Evolutionary conservation across 2,329 filamentous ascomycete genomes (phyloP).

Genomic region (Diaporthe sp.): DNA sequence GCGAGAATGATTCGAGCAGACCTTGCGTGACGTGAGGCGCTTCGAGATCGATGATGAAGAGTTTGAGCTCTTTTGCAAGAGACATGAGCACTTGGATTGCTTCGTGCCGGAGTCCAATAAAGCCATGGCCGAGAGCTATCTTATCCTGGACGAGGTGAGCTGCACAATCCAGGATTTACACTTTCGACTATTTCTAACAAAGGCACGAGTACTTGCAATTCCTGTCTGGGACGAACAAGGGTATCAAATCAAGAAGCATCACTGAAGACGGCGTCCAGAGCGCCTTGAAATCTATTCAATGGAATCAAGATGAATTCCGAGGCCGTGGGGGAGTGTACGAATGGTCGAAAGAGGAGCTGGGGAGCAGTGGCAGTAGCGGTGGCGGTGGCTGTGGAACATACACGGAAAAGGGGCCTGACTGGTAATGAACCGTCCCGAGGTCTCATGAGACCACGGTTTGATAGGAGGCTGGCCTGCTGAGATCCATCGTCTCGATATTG

Average conservation of each 20-base stretch:
- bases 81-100: constrained; percentile 51
- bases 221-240: constrained; percentile 8
- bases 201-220: constrained; percentile 3
- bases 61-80: constrained; percentile 56
- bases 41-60: constrained; percentile 59
- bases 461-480: no score
- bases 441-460: no score
- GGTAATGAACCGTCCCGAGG: background rate
- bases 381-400: background rate
- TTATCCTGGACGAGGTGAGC: constrained; percentile 59
- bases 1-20: constrained; percentile 60
- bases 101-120: constrained; percentile 61
- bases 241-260: constrained; percentile 6
- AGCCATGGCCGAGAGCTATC: constrained; percentile 61
- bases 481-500: no score
- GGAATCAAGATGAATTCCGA: constrained; percentile 17
- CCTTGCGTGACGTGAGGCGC: constrained; percentile 51
- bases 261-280: background rate
- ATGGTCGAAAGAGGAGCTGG: constrained; percentile 8
- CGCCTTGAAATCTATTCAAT: constrained; percentile 40
- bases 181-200: no score
- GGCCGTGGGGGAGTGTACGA: constrained; percentile 19
- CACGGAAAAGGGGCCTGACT: background rate
- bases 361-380: background rate
- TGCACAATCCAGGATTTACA: background rate